Evolutionary conservation across 2,329 filamentous ascomycete species (phyloP).

Genomic region (Elsinoe arachidis): DNA sequence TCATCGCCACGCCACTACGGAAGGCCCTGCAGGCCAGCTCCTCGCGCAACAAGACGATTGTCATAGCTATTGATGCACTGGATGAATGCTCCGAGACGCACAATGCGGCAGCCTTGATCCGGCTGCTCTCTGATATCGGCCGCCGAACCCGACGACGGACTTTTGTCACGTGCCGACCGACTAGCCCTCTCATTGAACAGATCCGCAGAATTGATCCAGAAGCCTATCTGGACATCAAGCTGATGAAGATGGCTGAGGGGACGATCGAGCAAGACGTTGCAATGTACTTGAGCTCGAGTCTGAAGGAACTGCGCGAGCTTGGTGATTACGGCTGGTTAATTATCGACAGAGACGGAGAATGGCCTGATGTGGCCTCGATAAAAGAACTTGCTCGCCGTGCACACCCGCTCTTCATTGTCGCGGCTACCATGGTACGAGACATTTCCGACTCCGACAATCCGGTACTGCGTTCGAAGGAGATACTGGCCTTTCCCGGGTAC

Average conservation of each 20-base stretch:
- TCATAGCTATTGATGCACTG: slow-evolving; percentile 30
- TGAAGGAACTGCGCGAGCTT: slow-evolving; percentile 14
- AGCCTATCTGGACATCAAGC: slow-evolving; percentile 25
- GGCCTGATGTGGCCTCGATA: slow-evolving; percentile 25
- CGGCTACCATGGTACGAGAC: slow-evolving; percentile 24
- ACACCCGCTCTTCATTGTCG: slow-evolving; percentile 31
- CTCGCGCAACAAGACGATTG: background rate
- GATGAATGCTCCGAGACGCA: slow-evolving; percentile 26
- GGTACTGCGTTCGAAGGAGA: slow-evolving; percentile 10
- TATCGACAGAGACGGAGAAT: slow-evolving; percentile 13
- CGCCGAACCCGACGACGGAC: slow-evolving; percentile 22
- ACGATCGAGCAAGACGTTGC: slow-evolving; percentile 32
- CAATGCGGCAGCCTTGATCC: slow-evolving; percentile 24
- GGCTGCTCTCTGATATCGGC: slow-evolving; percentile 21
- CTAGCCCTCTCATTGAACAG: slow-evolving; percentile 31
- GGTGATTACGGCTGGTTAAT: background rate
- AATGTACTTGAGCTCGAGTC: slow-evolving; percentile 28
- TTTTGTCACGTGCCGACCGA: slow-evolving; percentile 38
- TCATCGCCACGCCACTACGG: slow-evolving; percentile 12
- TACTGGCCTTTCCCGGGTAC: slow-evolving; percentile 21
- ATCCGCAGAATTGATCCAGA: slow-evolving; percentile 27
- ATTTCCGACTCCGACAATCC: background rate
- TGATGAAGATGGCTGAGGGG: slow-evolving; percentile 29
- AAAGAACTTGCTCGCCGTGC: slow-evolving; percentile 24
- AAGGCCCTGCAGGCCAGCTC: background rate